Base-by-base conservation (phyloP, 2,329 filamentous ascomycete genomes). In the Epichloe sylvatica region DNA sequence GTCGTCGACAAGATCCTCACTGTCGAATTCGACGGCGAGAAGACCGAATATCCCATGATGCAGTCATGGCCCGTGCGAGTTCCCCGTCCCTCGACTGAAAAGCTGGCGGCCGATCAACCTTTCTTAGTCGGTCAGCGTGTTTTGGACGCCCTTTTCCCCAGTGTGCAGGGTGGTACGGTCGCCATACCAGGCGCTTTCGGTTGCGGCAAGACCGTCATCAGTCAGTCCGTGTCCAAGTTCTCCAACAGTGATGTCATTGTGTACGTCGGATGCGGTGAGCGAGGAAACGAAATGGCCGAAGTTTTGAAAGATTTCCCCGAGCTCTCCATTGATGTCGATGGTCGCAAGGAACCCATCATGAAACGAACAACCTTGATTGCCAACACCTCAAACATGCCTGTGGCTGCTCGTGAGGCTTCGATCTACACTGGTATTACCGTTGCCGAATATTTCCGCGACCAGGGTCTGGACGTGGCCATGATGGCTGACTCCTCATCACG, bases 231-330 rank as follows among this genome's bases (percentile, higher is more conserved):
- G 55, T 98, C 92, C 69, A 98, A 98, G 73, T 98, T 98, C 76
- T 98, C 92, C 64, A 98, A 98, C 81, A 92, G 86, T 68, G 92
- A 98, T 67, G 87, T 97, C 63, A 98, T 98, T 59, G 86, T 98
- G 60, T 98, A 98, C 66, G 92, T 98, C 53, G 92, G 92, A 71
- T 64, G 70, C 25, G 87, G 90, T 60, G 92, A 98, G 72, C 86
- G 92, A 60, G 92, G 92, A 59, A 98, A 98, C 66, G 92, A 98
- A 72, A 98, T 98, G 92, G 92, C 92, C 56, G 92, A 98, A 78
- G 92, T 98, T 59, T 78, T 98, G 78, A 97, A 96, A 86, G 92
- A 98, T 71, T 98, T 98, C 77, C 92, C 92, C 52, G 90, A 97
- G 78, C 86, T 98, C 57, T 86, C 86, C 45, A 98, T 98, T 64